Base-by-base conservation (phyloP, 192 early-diverging fungal species). In the Phlyctochytrium arcticum region DNA sequence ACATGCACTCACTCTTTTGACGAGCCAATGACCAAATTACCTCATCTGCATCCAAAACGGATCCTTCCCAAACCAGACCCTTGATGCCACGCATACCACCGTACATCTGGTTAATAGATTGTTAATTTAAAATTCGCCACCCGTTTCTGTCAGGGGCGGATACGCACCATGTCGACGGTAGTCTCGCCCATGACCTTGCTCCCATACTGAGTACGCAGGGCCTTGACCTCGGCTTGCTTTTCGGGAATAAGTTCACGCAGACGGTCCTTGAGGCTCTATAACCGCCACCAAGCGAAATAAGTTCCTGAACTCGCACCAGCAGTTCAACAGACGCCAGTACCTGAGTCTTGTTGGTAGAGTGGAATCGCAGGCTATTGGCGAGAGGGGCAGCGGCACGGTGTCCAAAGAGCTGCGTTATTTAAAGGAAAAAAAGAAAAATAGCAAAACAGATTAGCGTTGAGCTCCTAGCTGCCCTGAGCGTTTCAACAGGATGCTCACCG, bases 81-180 rank as follows among this genome's bases (percentile, higher is more conserved):
- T 98, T 98, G 85, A 98, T 93, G 62, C 94, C 96, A 77, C 96
- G 90, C 94, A 98, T 98, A 73, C 96, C 96, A 69, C 96, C 96
- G 76, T 96, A 96, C 60, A 75, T 74, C 77, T 75, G 54, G 19
- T 5, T 46, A 27, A 42, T 21, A 15, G 50, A 15, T 15, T 26
- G 50, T 44, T 44, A 44, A n/a, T 44, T 44, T 21, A 44, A n/a
- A 1, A 0, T n/a, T 12, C 42, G 21, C 15, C 15, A 2, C 21
- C 42, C 15, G 42, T 21, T 12, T 44, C 15, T n/a, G 15, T 12
- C 15, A 44, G 21, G 1, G 42, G 1, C 21, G 0, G 3, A 53
- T 27, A 60, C 65, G 10, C 49, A 84, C 91, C 91, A 96, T 95
- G 79, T 98, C 94, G 67, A 98, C 92, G 31, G 96, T 97, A 67